Conservation (phyloP, 192 early-diverging fungal species). For the Rhizophagus clarus region DNA sequence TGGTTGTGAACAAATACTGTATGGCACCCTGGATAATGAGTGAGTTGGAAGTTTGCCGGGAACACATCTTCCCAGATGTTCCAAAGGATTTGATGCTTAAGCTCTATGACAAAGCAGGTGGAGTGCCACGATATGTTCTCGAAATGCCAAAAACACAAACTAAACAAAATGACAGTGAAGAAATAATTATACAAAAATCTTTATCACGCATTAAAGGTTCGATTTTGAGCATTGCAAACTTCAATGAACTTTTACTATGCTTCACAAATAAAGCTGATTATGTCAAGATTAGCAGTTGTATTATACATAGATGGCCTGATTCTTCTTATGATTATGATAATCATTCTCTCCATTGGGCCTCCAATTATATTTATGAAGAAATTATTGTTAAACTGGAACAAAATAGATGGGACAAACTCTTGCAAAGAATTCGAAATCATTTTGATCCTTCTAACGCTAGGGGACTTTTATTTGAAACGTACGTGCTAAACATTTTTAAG, state of each 20-base stretch:
- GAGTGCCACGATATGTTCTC: constrained; percentile 13
- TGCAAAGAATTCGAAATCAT: constrained; percentile 28
- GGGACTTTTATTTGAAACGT: constrained; percentile 32
- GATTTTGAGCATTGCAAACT: constrained; percentile 21
- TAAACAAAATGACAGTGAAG: neutral
- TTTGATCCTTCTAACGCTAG: constrained; percentile 23
- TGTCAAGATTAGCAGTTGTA: constrained; percentile 33
- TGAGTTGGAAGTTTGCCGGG: constrained; percentile 2
- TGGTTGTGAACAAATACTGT: constrained; percentile 14
- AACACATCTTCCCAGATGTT: neutral
- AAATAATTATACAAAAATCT: constrained; percentile 13
- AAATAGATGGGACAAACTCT: constrained; percentile 17
- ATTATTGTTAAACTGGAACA: too few species aligned
- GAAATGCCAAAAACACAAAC: constrained; percentile 5
- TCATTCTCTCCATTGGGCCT: too few species aligned
- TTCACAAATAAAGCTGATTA: constrained; percentile 24
- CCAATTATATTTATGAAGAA: too few species aligned
- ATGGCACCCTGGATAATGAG: constrained; percentile 6
- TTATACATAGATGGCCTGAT: constrained; percentile 31
- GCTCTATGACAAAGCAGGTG: constrained; percentile 7
- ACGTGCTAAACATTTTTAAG: constrained; percentile 29
- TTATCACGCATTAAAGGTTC: constrained; percentile 23
- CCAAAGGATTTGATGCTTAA: constrained; percentile 19
- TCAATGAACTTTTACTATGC: constrained; percentile 26
- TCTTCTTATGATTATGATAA: constrained; percentile 11